Evolutionary conservation across 2,329 filamentous ascomycete genomes (phyloP).

Genomic region (Didymella lethalis): DNA sequence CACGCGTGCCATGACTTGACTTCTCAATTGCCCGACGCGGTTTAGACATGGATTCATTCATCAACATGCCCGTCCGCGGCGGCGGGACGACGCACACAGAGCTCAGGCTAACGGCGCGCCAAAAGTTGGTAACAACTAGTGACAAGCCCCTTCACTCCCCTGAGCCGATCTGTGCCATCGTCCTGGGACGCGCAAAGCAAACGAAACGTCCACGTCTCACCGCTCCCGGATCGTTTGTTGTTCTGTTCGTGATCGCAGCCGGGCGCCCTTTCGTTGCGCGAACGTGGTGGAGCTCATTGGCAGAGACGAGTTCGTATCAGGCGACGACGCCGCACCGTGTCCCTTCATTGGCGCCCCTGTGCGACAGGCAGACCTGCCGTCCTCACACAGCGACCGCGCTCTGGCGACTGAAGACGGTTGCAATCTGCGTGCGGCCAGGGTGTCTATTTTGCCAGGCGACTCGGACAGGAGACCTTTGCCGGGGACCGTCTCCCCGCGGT

Average conservation of each 20-base stretch:
- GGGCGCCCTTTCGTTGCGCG: constrained; percentile 17
- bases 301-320: constrained; percentile 22
- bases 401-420: constrained; percentile 23
- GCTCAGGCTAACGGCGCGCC: constrained; percentile 37
- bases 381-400: constrained; percentile 29
- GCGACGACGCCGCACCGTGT: constrained; percentile 25
- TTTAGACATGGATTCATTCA: constrained; percentile 33
- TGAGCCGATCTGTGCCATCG: constrained; percentile 43
- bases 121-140: constrained; percentile 28
- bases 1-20: constrained; percentile 20
- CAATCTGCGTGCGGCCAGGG: constrained; percentile 26
- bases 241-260: constrained; percentile 19
- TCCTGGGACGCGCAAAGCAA: constrained; percentile 30
- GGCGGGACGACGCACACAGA: constrained; percentile 46
- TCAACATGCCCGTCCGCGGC: constrained; percentile 37
- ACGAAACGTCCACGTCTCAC: constrained; percentile 30
- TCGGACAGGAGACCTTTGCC: constrained; percentile 14
- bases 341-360: constrained; percentile 32
- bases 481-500: constrained; percentile 23
- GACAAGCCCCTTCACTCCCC: constrained; percentile 32
- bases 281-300: constrained; percentile 36
- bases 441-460: constrained; percentile 28
- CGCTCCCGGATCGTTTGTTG: constrained; percentile 25
- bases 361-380: constrained; percentile 28
- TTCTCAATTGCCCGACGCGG: constrained; percentile 25